A percentile compares a stretch with the other conserved stretches of the same genome.
phyloP scores from a whole-genome alignment of 805 yeast species.

The Starmera pachycereana region DNA sequence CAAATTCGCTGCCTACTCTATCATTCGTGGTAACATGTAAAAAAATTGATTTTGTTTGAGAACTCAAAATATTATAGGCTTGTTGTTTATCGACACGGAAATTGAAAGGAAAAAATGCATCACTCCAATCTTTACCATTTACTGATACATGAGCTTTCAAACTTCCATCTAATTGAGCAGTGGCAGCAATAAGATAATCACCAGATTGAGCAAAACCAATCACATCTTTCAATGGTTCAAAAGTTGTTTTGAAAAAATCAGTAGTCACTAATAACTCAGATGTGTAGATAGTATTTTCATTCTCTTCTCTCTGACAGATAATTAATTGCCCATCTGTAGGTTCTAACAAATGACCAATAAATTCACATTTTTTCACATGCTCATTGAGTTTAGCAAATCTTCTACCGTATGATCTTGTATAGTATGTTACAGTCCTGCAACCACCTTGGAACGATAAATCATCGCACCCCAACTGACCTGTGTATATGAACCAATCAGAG shows the following conservation, averaged over 20 bases:
- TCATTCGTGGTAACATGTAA: constrained; percentile 69
- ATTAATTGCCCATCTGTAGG: constrained; percentile 41
- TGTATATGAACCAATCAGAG: constrained; percentile 53
- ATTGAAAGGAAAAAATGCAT: constrained; percentile 66
- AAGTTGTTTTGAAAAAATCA: constrained; percentile 18
- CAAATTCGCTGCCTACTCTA: constrained; percentile 46
- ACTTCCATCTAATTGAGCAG: constrained; percentile 36
- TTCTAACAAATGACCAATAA: constrained; percentile 44
- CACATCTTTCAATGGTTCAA: constrained; percentile 40
- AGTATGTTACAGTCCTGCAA: constrained; percentile 51
- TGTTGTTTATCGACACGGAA: constrained; percentile 49
- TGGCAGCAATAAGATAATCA: constrained; percentile 66
- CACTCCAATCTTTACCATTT: constrained; percentile 71
- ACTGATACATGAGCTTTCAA: constrained; percentile 65
- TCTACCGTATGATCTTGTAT: constrained; percentile 60
- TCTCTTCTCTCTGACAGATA: constrained; percentile 46
- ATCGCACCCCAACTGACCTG: constrained; percentile 50
- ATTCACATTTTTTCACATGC: constrained; percentile 53
- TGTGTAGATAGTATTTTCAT: constrained; percentile 20
- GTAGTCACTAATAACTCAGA: constrained; percentile 21
- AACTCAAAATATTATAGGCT: constrained; percentile 73
- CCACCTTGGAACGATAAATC: constrained; percentile 11
- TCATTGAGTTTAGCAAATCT: constrained; percentile 45
- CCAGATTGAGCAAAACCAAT: constrained; percentile 70
- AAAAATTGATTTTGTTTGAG: constrained; percentile 62